A percentile compares a stretch with the other conserved stretches of the same genome.
These are phyloP conservation scores for Crithidia expoeki DNA, from an alignment of 208 protist genomes.

Conservation along the genomic window DNA sequence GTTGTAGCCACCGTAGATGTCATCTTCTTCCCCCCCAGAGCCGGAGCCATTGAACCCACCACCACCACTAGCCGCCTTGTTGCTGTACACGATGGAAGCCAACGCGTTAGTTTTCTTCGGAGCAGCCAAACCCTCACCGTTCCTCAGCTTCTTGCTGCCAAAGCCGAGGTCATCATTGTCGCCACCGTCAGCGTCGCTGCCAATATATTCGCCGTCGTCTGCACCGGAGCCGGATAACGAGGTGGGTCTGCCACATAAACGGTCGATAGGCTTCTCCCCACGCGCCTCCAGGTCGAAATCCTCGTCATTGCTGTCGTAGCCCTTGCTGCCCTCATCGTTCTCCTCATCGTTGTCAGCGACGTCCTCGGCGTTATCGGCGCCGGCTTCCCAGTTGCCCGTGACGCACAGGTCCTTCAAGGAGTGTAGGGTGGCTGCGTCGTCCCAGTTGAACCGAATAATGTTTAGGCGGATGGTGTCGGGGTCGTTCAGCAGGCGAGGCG, in stretches of 20 bases:
- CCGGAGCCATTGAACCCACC: background rate
- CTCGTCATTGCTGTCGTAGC: slow-evolving; percentile 88
- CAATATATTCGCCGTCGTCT: slow-evolving; percentile 41
- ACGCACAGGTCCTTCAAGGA: slow-evolving; percentile 94
- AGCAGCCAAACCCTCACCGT: background rate
- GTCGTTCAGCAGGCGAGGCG: slow-evolving; percentile 67
- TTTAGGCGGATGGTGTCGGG: slow-evolving; percentile 64
- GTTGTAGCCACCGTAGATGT: slow-evolving; percentile 57
- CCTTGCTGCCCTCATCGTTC: slow-evolving; percentile 66
- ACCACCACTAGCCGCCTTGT: background rate
- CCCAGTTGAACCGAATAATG: slow-evolving; percentile 62
- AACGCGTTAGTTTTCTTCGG: slow-evolving; percentile 30
- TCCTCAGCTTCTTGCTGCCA: background rate
- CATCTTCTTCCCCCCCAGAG: slow-evolving; percentile 23
- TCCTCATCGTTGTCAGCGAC: slow-evolving; percentile 57
- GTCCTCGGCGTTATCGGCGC: slow-evolving; percentile 34
- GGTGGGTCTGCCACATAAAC: slow-evolving; percentile 3
- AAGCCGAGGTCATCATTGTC: slow-evolving; percentile 32
- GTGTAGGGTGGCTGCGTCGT: slow-evolving; percentile 51
- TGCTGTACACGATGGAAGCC: slow-evolving; percentile 30
- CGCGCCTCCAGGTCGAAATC: slow-evolving; percentile 78
- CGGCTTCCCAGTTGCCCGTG: slow-evolving; percentile 93
- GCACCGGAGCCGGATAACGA: slow-evolving; percentile 8
- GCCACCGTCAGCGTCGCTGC: slow-evolving; percentile 57
- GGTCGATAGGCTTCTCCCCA: slow-evolving; percentile 53